Percentiles rank a stretch among this genome's conserved stretches.
Evolutionary conservation across 1,284 basidiomycete genomes (phyloP).

Genomic region (Farysia itapuensis): DNA sequence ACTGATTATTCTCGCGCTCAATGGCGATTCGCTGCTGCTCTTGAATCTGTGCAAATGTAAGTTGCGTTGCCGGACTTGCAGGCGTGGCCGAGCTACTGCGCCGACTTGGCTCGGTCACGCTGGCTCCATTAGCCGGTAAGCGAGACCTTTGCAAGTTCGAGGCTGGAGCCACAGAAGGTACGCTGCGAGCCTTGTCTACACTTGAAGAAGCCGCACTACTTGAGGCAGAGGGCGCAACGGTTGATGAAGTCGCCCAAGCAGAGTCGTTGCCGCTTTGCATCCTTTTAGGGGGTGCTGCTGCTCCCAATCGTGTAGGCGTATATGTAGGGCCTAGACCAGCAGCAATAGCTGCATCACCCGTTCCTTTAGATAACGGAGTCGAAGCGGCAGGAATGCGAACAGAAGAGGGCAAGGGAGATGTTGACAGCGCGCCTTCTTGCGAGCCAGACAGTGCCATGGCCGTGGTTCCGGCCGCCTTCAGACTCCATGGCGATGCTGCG

Average conservation of each 20-base stretch:
- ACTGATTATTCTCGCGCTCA: conserved; percentile 22
- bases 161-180: neutral
- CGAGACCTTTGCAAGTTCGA: conserved; percentile 13
- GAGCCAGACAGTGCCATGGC: conserved; percentile 21
- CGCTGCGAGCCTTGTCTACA: neutral
- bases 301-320: conserved; percentile 26
- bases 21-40: conserved; percentile 44
- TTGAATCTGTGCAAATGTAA: conserved; percentile 53
- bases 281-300: conserved; percentile 16
- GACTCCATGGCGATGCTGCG: conserved; percentile 18
- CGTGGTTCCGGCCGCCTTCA: conserved; percentile 23
- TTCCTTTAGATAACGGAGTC: conserved; percentile 2
- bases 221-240: conserved; percentile 8
- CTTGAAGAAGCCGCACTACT: neutral
- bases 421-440: conserved; percentile 17
- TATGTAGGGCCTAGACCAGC: conserved; percentile 34
- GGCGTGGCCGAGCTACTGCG: conserved; percentile 1
- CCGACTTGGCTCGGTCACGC: too few relatives aligned
- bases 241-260: conserved; percentile 20
- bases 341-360: neutral
- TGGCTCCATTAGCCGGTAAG: conserved; percentile 1
- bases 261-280: conserved; percentile 19
- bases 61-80: conserved; percentile 8
- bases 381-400: conserved; percentile 1
- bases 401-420: too few relatives aligned